Conservation (phyloP, 345 rosid genomes). For the Passiflora organensis region DNA sequence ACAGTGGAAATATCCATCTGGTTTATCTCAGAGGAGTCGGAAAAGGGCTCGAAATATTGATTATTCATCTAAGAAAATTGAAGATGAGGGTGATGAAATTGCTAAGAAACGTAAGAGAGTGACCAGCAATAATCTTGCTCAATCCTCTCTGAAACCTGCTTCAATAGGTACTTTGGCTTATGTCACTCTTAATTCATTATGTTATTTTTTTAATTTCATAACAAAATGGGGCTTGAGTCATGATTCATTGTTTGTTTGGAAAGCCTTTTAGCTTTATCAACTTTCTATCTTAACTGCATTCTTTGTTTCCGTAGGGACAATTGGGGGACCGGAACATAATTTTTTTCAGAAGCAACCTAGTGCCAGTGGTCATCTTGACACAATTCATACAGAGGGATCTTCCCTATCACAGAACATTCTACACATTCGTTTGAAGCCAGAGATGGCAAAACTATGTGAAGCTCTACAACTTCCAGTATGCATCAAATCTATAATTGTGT, state of each 20-base stretch:
- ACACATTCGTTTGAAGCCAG: conserved; percentile 51
- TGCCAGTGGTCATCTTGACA: conserved; percentile 16
- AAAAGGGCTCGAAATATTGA: conserved; percentile 51
- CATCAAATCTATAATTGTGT: background rate
- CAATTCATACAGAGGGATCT: conserved; percentile 14
- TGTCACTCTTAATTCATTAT: conserved; percentile 12
- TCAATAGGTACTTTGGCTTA: conserved; percentile 42
- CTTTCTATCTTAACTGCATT: conserved; percentile 1
- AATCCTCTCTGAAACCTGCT: conserved; percentile 19
- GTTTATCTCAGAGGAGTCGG: conserved; percentile 53
- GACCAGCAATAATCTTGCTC: conserved; percentile 26
- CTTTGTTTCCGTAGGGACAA: conserved; percentile 41
- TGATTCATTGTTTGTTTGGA: no score
- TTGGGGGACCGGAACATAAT: conserved; percentile 23
- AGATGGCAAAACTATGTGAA: conserved; percentile 59
- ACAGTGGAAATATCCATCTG: conserved; percentile 57
- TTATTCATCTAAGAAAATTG: conserved; percentile 21
- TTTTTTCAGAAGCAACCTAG: conserved; percentile 20
- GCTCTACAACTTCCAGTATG: conserved; percentile 60
- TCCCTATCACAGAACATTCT: conserved; percentile 41
- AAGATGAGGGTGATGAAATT: conserved; percentile 28
- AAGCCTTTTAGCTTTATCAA: background rate
- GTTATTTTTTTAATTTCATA: no score
- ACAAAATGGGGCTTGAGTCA: no score
- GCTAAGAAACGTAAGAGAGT: conserved; percentile 54